Evolutionary conservation across 768 basidiomycete species (phyloP).

Genomic region (Auriculariales sp.): DNA sequence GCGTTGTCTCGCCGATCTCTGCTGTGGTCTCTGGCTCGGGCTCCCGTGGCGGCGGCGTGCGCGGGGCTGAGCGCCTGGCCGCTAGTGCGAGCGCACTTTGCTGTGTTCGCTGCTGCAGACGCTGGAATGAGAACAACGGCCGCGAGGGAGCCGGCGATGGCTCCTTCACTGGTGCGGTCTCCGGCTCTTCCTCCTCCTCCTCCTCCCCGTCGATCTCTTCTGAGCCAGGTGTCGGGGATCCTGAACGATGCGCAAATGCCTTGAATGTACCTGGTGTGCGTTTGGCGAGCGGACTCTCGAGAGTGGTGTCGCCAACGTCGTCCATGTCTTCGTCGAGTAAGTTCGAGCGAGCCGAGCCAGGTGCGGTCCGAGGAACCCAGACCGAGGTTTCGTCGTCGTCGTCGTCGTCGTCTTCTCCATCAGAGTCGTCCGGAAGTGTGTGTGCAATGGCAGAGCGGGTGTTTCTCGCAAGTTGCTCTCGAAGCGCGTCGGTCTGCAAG

Average conservation of each 20-base stretch:
- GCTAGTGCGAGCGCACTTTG: no score
- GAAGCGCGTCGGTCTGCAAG: background rate
- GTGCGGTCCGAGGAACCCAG: background rate
- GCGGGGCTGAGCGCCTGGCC: no score
- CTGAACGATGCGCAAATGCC: no score
- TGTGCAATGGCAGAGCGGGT: background rate
- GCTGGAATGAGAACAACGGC: no score
- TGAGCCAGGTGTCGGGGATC: no score
- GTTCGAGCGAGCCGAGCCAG: background rate
- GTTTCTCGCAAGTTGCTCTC: background rate
- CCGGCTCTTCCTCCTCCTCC: no score
- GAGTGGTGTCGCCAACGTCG: background rate
- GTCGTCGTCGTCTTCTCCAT: background rate
- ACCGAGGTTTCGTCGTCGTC: background rate
- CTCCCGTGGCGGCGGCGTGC: background rate
- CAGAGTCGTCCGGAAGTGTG: background rate
- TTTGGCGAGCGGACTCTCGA: background rate
- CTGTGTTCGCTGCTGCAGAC: no score
- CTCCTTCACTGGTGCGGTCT: no score
- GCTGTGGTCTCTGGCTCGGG: background rate
- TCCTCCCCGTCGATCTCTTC: no score
- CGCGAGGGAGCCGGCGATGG: no score
- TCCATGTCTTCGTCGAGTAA: background rate
- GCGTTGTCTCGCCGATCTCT: background rate
- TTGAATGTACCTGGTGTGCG: no score